Evolutionary conservation across 1,284 basidiomycete genomes (phyloP).

Genomic region (Farysia itapuensis): DNA sequence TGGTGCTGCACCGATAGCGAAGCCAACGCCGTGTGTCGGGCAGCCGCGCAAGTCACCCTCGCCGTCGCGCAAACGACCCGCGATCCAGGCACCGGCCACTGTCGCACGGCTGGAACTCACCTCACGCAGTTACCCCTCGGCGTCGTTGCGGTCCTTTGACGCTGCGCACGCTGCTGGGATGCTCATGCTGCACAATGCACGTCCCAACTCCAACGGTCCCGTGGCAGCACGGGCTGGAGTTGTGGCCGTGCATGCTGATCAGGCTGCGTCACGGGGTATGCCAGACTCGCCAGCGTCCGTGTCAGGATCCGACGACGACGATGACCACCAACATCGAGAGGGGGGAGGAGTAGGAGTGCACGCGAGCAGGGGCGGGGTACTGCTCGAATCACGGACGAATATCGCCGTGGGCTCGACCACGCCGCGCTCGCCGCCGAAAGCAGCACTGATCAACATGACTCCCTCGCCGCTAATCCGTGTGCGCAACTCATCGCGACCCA

Average conservation of each 20-base stretch:
- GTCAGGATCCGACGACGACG: too few relatives aligned
- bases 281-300: too few relatives aligned
- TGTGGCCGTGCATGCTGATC: too few relatives aligned
- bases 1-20: conserved; percentile 25
- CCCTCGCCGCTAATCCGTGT: conserved; percentile 14
- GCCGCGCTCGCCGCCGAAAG: conserved; percentile 15
- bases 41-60: conserved; percentile 58
- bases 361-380: conserved; percentile 14
- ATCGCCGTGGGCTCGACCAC: conserved; percentile 5
- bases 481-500: too few relatives aligned
- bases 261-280: too few relatives aligned
- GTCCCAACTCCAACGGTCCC: too few relatives aligned
- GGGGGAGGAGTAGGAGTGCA: too few relatives aligned
- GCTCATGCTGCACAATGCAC: too few relatives aligned
- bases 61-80: conserved; percentile 45
- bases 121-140: conserved; percentile 6
- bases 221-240: too few relatives aligned
- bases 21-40: conserved; percentile 57
- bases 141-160: too few relatives aligned
- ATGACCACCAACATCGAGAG: too few relatives aligned
- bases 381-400: conserved; percentile 32
- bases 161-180: too few relatives aligned
- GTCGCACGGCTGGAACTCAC: conserved; percentile 24
- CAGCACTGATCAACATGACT: conserved; percentile 7
- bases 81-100: conserved; percentile 26